Percentiles rank a stretch among this genome's conserved stretches.
phyloP scores from a whole-genome alignment of 768 basidiomycete species.

The Suillus subaureus region DNA sequence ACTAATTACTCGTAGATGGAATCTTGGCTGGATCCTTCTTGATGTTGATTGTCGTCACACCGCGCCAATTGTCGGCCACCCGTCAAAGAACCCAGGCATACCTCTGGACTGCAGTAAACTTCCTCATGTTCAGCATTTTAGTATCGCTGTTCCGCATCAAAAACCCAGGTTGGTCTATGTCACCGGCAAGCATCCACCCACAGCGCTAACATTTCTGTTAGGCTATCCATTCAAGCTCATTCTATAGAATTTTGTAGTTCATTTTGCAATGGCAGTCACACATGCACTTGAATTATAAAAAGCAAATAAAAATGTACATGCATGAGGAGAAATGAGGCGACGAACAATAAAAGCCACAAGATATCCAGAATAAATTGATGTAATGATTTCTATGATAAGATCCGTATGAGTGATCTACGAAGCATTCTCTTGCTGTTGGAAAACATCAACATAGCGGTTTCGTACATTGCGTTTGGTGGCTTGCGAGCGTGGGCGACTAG shows the following conservation, averaged over 20 bases:
- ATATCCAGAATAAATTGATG: conserved; percentile 8
- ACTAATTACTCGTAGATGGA: conserved; percentile 62
- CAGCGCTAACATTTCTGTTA: conserved; percentile 28
- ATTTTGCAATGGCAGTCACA: conserved; percentile 16
- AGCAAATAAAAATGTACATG: conserved; percentile 8
- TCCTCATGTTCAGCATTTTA: conserved; percentile 86
- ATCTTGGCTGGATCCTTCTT: conserved; percentile 76
- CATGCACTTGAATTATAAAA: conserved; percentile 17
- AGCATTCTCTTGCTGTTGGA: conserved; percentile 55
- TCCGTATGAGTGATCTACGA: conserved; percentile 14
- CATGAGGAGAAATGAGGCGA: conserved; percentile 19
- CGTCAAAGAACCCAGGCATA: conserved; percentile 88
- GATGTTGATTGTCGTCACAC: conserved; percentile 80
- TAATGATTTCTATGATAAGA: conserved; percentile 8
- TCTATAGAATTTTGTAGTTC: conserved; percentile 43
- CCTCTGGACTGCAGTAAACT: conserved; percentile 80
- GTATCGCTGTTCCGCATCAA: conserved; percentile 88
- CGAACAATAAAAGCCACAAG: conserved; percentile 16
- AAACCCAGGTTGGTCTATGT: conserved; percentile 66
- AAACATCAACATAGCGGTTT: conserved; percentile 89
- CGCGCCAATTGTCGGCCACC: conserved; percentile 67
- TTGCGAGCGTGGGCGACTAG: conserved; percentile 54
- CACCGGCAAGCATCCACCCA: not conserved
- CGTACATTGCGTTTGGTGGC: conserved; percentile 75
- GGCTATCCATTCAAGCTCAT: conserved; percentile 84